Evolutionary conservation across 441 rosid species (phyloP), one percentile per base, ranked within the genome.

Genomic region (Lagerstroemia fauriei): DNA sequence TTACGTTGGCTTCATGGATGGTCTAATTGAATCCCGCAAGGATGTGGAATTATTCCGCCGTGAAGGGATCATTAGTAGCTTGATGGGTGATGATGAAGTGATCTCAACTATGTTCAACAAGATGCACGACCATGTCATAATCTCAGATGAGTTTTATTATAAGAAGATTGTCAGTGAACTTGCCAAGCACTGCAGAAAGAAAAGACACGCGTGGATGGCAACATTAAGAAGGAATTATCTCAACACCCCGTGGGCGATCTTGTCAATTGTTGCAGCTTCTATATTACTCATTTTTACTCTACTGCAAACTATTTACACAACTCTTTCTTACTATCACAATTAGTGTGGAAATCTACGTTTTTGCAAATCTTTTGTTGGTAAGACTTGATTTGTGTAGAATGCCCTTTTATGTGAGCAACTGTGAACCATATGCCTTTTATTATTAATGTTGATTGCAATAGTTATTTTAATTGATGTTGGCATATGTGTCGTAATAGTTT

Each of bases 21-120:
- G 61, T 18, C 79, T 86, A 14, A 79, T 82, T 38, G 73, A 63
- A 18, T 51, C 80, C 38, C 24, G 69, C 1, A 72, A 76, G 31
- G 82, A 86, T 16, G 85, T 75, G 18, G 32, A 86, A 78, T 18
- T 79, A 38, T 85, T 86, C 29, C 51, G 76, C 27, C 38, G 8
- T 1, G 10, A 3, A 3, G 78, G 83, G 48, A 82, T 86, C 61
- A 56, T 79, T 6, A 18, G 51, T 0, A 76, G 79, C 75, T 24
- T 69, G 27, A 4, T 72, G 9, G 82, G 85, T 16, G 25, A 79
- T 22, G 82, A 84, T 50, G 50, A 76, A 50, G 81, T 20, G 5
- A 22, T 83, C 65, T 65, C 68, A 0, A 22, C n/a, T 4, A 47
- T 85, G 66, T 9, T 85, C 22, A 85, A 76, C 73, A 78, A 20